These are phyloP conservation scores for Cucurbita moschata DNA, from an alignment of 306 rosid genomes.

Conservation along the genomic window DNA sequence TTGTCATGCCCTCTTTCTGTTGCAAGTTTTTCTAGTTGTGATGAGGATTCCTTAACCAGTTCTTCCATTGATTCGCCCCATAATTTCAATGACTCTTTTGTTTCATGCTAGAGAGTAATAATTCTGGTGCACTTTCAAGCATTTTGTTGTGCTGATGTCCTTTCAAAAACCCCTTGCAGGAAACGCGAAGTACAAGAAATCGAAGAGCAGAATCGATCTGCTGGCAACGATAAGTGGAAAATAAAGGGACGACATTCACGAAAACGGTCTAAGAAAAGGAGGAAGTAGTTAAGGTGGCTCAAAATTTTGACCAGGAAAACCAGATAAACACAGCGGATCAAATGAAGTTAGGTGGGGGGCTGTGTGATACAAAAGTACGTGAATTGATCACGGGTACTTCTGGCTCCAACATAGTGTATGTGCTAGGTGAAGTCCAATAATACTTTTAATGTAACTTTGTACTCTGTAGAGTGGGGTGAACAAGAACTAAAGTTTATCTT, in stretches of 20 bases:
- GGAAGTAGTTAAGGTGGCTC: conserved; percentile 8
- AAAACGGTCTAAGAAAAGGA: conserved; percentile 62
- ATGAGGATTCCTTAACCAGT: not conserved
- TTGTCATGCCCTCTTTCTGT: not conserved
- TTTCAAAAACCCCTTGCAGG: conserved; percentile 20
- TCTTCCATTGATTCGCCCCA: not conserved
- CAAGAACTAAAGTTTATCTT: too few relatives aligned
- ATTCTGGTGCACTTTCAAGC: not conserved
- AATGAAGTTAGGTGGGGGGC: not conserved
- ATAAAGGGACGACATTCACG: conserved; percentile 33
- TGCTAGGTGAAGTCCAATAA: not conserved
- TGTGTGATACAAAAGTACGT: not conserved
- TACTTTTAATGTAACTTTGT: too few relatives aligned
- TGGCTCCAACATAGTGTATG: not conserved
- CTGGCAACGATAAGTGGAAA: conserved; percentile 75
- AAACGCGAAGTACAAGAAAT: conserved; percentile 71
- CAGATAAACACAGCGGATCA: not conserved
- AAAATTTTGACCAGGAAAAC: not conserved
- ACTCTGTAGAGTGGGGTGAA: too few relatives aligned
- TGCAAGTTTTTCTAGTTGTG: not conserved
- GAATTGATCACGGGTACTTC: not conserved
- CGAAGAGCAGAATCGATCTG: conserved; percentile 53
- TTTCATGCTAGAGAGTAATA: not conserved
- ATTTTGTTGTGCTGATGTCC: not conserved
- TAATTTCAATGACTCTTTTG: not conserved